Conservation (phyloP, 768 basidiomycete genomes). For the Auricularia cornea region DNA sequence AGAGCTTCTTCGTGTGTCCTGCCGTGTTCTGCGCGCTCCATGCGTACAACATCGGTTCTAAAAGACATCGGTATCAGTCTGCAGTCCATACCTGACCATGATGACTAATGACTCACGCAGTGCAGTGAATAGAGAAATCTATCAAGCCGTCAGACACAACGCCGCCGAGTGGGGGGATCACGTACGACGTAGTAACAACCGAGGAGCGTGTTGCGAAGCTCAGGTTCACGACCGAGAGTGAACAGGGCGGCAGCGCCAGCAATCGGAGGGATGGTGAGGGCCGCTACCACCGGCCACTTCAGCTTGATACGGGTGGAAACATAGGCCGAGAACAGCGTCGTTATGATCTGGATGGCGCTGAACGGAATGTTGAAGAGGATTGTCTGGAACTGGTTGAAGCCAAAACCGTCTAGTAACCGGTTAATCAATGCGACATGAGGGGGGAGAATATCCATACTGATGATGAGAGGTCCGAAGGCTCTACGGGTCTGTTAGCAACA, state of each 20-base stretch:
- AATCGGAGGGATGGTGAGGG: constrained; percentile 31
- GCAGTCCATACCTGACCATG: not conserved
- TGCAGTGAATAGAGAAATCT: constrained; percentile 31
- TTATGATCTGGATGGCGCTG: constrained; percentile 31
- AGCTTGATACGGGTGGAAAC: constrained; percentile 30
- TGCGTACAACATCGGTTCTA: constrained; percentile 34
- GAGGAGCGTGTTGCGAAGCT: constrained; percentile 23
- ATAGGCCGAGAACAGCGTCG: constrained; percentile 28
- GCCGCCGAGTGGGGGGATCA: not conserved
- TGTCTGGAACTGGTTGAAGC: constrained; percentile 33
- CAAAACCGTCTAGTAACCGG: constrained; percentile 27
- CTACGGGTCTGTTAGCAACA: constrained; percentile 7
- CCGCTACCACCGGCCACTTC: constrained; percentile 32
- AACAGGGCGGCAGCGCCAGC: constrained; percentile 29
- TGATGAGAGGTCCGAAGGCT: constrained; percentile 38
- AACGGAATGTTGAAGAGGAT: constrained; percentile 46
- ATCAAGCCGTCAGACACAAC: no score
- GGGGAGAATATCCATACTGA: constrained; percentile 13
- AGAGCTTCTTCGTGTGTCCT: constrained; percentile 35
- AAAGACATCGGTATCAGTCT: not conserved
- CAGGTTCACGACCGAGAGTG: constrained; percentile 24
- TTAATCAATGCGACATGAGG: constrained; percentile 8
- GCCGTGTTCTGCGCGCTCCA: constrained; percentile 36
- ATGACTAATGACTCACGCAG: constrained; percentile 21
- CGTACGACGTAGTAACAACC: constrained; percentile 30